Conservation (phyloP, 768 basidiomycete genomes). For the Russula lepida region DNA sequence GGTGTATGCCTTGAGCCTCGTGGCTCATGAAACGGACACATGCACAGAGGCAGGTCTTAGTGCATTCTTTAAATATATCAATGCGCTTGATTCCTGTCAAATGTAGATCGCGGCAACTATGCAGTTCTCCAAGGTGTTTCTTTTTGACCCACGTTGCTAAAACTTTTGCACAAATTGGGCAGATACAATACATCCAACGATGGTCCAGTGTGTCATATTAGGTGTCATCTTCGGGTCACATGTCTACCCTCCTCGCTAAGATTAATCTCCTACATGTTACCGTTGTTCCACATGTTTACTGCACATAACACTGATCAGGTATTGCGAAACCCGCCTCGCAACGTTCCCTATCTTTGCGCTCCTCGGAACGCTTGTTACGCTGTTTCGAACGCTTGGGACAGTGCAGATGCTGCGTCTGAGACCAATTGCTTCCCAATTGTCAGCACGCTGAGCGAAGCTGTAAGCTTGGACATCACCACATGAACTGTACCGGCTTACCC, state of each 20-base stretch:
- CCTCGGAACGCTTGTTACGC: background rate
- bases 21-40: conserved; percentile 16
- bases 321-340: background rate
- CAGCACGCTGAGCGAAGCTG: conserved; percentile 21
- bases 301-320: conserved; percentile 9
- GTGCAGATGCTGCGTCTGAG: conserved; percentile 30
- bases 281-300: conserved; percentile 2
- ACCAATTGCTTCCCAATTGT: conserved; percentile 32
- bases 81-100: conserved; percentile 20
- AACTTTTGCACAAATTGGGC: conserved; percentile 3
- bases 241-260: conserved; percentile 2
- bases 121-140: conserved; percentile 11
- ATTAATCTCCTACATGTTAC: conserved; percentile 9
- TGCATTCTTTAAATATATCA: conserved; percentile 19
- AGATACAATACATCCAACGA: background rate
- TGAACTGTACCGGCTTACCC: conserved; percentile 22
- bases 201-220: conserved; percentile 1
- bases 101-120: conserved; percentile 15
- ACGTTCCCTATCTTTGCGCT: background rate
- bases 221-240: background rate
- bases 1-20: conserved; percentile 18
- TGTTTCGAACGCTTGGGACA: conserved; percentile 27
- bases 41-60: conserved; percentile 21
- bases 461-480: conserved; percentile 12
- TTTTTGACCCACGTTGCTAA: conserved; percentile 4